phyloP scores from a whole-genome alignment of 441 rosid species.

The Gossypium trilobum region DNA sequence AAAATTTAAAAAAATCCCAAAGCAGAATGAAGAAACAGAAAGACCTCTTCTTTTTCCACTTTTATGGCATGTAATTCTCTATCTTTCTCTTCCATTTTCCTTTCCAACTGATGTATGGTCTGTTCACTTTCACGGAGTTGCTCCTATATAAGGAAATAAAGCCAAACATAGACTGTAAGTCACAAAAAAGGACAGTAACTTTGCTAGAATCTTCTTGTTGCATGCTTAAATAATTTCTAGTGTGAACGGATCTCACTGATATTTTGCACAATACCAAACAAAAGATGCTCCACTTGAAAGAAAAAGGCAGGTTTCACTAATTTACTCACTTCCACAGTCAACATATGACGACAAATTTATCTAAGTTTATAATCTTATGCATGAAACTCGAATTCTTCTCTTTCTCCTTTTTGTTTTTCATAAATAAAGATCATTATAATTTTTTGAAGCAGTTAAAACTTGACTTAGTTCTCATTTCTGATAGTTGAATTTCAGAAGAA shows the following conservation, averaged over 20 bases:
- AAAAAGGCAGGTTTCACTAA: not conserved
- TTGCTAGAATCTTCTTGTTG: not conserved
- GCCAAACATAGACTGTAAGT: not conserved
- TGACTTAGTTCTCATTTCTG: not conserved
- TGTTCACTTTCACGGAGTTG: constrained; percentile 67
- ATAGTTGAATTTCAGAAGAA: not conserved
- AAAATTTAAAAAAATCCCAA: not conserved
- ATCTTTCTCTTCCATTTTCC: constrained; percentile 78
- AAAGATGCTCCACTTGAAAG: not conserved
- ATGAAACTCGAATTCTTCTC: not conserved
- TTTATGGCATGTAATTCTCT: constrained; percentile 72
- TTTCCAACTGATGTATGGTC: constrained; percentile 57
- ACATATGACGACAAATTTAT: not conserved
- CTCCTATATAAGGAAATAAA: constrained; percentile 46
- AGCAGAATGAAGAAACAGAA: constrained; percentile 19
- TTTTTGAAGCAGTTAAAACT: not conserved
- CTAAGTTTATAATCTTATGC: not conserved
- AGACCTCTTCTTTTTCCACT: constrained; percentile 78
- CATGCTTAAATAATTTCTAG: constrained; percentile 5
- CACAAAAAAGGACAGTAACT: not conserved
- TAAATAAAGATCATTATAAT: not conserved
- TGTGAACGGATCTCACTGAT: not conserved
- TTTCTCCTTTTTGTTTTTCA: not conserved
- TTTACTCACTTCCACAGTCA: not conserved
- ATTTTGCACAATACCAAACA: not conserved